phyloP scores from a whole-genome alignment of 2,329 filamentous ascomycete genomes.

The Aspergillus ruber region DNA sequence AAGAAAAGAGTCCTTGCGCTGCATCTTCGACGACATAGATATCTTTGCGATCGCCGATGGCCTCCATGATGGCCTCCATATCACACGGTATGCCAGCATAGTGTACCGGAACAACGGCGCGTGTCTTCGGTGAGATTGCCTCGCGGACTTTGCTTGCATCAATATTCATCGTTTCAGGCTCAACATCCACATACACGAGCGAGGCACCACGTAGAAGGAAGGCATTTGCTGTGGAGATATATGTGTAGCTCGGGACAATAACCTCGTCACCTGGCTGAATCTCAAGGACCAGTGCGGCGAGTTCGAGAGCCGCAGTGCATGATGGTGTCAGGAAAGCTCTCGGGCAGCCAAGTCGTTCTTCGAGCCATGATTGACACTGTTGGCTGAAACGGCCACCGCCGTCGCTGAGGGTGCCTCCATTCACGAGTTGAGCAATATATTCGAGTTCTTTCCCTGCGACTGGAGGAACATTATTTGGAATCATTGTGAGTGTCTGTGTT shows the following conservation, averaged over 20 bases:
- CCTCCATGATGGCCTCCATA: conserved; percentile 9
- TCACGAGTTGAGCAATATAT: neutral
- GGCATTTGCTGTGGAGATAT: conserved; percentile 9
- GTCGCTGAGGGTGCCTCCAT: neutral
- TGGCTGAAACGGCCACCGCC: neutral
- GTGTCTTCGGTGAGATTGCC: conserved; percentile 7
- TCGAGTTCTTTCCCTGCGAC: neutral
- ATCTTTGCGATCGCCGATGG: conserved; percentile 1
- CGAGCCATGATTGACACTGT: conserved; percentile 9
- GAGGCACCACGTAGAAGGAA: conserved; percentile 9
- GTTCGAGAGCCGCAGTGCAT: conserved; percentile 9
- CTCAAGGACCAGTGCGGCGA: conserved; percentile 6
- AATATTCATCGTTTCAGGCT: conserved; percentile 10
- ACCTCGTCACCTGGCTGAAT: conserved; percentile 11
- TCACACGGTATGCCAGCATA: conserved; percentile 10
- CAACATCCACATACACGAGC: conserved; percentile 10
- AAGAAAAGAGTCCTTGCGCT: conserved; percentile 8
- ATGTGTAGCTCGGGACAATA: conserved; percentile 11
- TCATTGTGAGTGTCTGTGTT: neutral
- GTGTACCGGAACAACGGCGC: conserved; percentile 10
- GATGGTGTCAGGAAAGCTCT: conserved; percentile 7
- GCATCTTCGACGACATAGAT: conserved; percentile 12
- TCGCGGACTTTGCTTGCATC: conserved; percentile 1
- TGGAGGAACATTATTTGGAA: neutral
- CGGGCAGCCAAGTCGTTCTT: conserved; percentile 1